Evolutionary conservation across 805 yeast genomes (phyloP).

Genomic region (Wickerhamomyces canadensis): DNA sequence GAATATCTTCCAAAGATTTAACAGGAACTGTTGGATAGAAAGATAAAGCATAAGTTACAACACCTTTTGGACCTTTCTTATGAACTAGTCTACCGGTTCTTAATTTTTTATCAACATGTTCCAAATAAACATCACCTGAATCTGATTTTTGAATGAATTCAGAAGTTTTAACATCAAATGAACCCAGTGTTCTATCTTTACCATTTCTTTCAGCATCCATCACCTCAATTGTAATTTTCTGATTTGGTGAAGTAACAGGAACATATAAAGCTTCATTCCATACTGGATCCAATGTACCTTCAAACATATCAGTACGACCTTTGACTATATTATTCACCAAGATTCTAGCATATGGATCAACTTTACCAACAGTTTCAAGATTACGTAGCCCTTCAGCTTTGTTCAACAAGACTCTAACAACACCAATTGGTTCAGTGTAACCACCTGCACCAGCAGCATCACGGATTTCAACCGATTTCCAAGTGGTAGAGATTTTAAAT

Average conservation of each 20-base stretch:
- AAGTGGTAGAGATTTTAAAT: conserved; percentile 58
- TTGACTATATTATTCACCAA: conserved; percentile 70
- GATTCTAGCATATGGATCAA: conserved; percentile 87
- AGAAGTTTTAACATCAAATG: conserved; percentile 61
- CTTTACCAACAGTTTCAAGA: conserved; percentile 81
- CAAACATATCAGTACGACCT: conserved; percentile 69
- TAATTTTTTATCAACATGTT: conserved; percentile 48
- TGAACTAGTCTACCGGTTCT: conserved; percentile 60
- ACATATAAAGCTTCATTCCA: conserved; percentile 83
- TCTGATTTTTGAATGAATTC: conserved; percentile 59
- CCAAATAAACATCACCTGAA: conserved; percentile 53
- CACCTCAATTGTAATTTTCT: conserved; percentile 76
- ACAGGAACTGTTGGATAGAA: conserved; percentile 84
- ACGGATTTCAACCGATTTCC: conserved; percentile 81
- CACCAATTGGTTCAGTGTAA: conserved; percentile 94
- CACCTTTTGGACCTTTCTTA: conserved; percentile 82
- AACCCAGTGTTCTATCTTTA: conserved; percentile 86
- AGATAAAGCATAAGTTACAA: conserved; percentile 63
- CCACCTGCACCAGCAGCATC: conserved; percentile 69
- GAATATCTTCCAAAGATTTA: conserved; percentile 67
- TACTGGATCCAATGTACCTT: conserved; percentile 68
- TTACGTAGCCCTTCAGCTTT: conserved; percentile 74
- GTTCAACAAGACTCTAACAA: conserved; percentile 65
- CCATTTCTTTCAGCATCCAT: conserved; percentile 83
- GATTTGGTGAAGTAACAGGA: conserved; percentile 78